A percentile compares a stretch with the other conserved stretches of the same genome.
phyloP scores from a whole-genome alignment of 1,139 yeast genomes.

The Keqinozyma sinolaborantium region DNA sequence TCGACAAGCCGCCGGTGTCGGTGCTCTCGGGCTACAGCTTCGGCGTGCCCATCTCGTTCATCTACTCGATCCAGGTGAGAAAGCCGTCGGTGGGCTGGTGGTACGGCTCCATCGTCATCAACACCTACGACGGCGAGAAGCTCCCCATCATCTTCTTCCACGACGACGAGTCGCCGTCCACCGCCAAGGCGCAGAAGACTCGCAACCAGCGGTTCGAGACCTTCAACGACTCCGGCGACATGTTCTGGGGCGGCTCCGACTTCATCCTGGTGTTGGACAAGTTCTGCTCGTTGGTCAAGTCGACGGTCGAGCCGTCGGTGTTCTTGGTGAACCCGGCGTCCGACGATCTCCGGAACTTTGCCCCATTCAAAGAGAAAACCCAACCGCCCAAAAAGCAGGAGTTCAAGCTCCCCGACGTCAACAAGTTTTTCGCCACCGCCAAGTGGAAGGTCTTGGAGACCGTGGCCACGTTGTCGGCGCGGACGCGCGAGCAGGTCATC shows the following conservation, averaged over 20 bases:
- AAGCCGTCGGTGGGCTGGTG: constrained; percentile 87
- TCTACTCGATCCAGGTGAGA: constrained; percentile 79
- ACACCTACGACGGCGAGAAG: constrained; percentile 66
- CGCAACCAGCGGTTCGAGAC: constrained; percentile 71
- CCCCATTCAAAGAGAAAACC: constrained; percentile 48
- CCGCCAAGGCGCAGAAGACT: constrained; percentile 54
- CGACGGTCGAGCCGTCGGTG: constrained; percentile 70
- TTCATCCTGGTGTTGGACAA: constrained; percentile 54
- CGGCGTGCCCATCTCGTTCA: constrained; percentile 51
- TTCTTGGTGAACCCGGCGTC: constrained; percentile 76
- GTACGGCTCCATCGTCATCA: constrained; percentile 81
- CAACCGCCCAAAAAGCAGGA: constrained; percentile 12
- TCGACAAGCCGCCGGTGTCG: constrained; percentile 40
- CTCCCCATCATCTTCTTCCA: constrained; percentile 87
- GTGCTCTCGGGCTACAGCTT: constrained; percentile 64
- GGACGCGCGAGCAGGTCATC: constrained; percentile 57
- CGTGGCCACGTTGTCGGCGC: constrained; percentile 76
- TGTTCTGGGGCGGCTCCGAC: constrained; percentile 92
- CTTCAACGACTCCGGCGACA: constrained; percentile 56
- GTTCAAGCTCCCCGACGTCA: constrained; percentile 38
- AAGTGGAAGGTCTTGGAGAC: constrained; percentile 86
- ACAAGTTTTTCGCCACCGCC: constrained; percentile 57
- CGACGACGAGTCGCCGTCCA: constrained; percentile 81
- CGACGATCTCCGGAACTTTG: constrained; percentile 73
- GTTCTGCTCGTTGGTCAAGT: constrained; percentile 60